Evolutionary conservation across 2,329 filamentous ascomycete genomes (phyloP).

Genomic region (Calonectria hawksworthii): DNA sequence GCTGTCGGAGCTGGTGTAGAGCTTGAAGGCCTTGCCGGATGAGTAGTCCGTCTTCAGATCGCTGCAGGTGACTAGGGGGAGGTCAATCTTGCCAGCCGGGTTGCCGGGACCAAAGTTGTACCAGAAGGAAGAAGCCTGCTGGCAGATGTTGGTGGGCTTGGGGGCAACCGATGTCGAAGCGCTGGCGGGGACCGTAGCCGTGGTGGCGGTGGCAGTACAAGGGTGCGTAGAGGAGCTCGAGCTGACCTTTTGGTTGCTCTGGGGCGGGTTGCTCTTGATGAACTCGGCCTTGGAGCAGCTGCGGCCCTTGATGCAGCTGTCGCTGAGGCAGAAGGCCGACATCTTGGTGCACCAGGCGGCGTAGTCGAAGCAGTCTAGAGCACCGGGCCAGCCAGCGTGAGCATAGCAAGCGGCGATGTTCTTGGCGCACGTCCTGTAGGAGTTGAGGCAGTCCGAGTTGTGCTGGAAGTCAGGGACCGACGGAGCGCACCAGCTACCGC

Average conservation of each 20-base stretch:
- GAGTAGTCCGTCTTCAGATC: conserved; percentile 60
- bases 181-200: conserved; percentile 49
- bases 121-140: conserved; percentile 67
- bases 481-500: conserved; percentile 67
- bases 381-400: conserved; percentile 64
- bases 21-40: conserved; percentile 62
- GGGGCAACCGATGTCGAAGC: conserved; percentile 56
- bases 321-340: conserved; percentile 56
- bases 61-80: conserved; percentile 69
- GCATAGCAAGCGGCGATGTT: conserved; percentile 66
- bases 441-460: conserved; percentile 55
- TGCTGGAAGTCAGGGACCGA: conserved; percentile 64
- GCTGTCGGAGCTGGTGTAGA: conserved; percentile 62
- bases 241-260: conserved; percentile 50
- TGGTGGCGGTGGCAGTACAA: conserved; percentile 48
- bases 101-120: conserved; percentile 77
- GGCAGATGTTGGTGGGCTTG: conserved; percentile 66
- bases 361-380: conserved; percentile 65
- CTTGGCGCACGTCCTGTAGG: conserved; percentile 60
- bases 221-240: conserved; percentile 53
- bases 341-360: conserved; percentile 64
- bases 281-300: conserved; percentile 60
- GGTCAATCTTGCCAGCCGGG: conserved; percentile 64
- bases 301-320: conserved; percentile 33
- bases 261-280: conserved; percentile 56